Conservation (phyloP, 1,284 basidiomycete genomes). For the Golubevia pallescens region DNA sequence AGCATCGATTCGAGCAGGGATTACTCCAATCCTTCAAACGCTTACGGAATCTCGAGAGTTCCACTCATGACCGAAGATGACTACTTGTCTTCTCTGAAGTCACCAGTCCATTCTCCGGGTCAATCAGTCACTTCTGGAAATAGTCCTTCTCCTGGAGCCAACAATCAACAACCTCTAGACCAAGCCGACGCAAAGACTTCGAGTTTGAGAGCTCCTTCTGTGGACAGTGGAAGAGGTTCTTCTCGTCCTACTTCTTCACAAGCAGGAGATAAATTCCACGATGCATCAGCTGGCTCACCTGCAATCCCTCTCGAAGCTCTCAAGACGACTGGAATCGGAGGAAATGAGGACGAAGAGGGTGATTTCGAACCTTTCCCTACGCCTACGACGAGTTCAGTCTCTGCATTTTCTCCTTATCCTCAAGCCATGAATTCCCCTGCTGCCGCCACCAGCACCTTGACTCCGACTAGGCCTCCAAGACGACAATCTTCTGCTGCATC, state of each 20-base stretch:
- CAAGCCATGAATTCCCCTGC: too few relatives aligned
- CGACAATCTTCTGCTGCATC: too few relatives aligned
- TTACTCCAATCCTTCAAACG: too few relatives aligned
- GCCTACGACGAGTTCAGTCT: not conserved
- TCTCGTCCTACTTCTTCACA: not conserved
- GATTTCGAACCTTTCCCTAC: not conserved
- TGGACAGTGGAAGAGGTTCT: not conserved
- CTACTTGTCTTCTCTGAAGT: slow-evolving; percentile 25
- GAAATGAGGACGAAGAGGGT: not conserved
- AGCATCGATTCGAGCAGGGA: too few relatives aligned
- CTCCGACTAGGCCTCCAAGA: too few relatives aligned
- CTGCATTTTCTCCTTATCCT: not conserved
- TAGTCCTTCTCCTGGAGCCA: not conserved
- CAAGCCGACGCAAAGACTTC: not conserved
- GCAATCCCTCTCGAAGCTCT: too few relatives aligned
- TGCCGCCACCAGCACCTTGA: too few relatives aligned
- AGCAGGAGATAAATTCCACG: not conserved
- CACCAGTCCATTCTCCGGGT: slow-evolving; percentile 25
- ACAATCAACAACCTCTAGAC: not conserved
- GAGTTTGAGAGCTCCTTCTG: not conserved
- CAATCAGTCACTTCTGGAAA: not conserved
- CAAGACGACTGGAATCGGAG: too few relatives aligned
- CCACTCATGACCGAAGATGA: slow-evolving; percentile 21
- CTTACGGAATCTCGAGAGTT: too few relatives aligned
- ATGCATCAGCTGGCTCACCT: too few relatives aligned